Percentiles rank a stretch among this genome's conserved stretches.
phyloP scores from a whole-genome alignment of 495 filamentous ascomycete genomes.

The Penicillium chermesinum region DNA sequence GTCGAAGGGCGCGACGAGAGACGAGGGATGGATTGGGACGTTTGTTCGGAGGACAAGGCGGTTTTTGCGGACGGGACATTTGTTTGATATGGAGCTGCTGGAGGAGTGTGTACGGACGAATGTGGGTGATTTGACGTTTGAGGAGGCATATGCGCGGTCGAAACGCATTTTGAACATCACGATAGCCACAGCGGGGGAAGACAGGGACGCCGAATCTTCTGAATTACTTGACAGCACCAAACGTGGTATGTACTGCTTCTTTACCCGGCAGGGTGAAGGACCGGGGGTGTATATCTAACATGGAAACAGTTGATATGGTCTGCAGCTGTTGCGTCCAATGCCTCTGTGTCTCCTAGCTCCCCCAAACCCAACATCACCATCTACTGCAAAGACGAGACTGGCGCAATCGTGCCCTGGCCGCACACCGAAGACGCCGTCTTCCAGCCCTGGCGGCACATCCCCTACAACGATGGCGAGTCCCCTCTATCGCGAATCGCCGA shows the following conservation, averaged over 20 bases:
- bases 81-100: conserved; percentile 75
- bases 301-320: conserved; percentile 73
- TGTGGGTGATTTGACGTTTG: conserved; percentile 86
- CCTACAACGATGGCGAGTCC: conserved; percentile 69
- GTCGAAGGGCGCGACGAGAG: conserved; percentile 14
- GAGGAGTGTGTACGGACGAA: conserved; percentile 83
- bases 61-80: conserved; percentile 70
- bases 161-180: conserved; percentile 92
- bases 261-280: not conserved
- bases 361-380: conserved; percentile 64
- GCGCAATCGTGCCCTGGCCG: conserved; percentile 75
- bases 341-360: conserved; percentile 50
- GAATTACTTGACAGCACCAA: conserved; percentile 91
- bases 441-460: conserved; percentile 61
- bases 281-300: not conserved
- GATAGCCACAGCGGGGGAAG: conserved; percentile 64
- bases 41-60: conserved; percentile 56
- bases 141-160: conserved; percentile 84
- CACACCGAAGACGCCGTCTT: conserved; percentile 62
- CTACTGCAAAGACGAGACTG: conserved; percentile 76
- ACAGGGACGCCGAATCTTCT: conserved; percentile 79
- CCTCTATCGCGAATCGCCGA: conserved; percentile 80
- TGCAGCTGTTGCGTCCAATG: conserved; percentile 87
- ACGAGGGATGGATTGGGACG: conserved; percentile 49
- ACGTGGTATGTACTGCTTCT: conserved; percentile 61